These are phyloP conservation scores for Zelonia costaricensis DNA, from an alignment of 208 protist species.

Conservation along the genomic window DNA sequence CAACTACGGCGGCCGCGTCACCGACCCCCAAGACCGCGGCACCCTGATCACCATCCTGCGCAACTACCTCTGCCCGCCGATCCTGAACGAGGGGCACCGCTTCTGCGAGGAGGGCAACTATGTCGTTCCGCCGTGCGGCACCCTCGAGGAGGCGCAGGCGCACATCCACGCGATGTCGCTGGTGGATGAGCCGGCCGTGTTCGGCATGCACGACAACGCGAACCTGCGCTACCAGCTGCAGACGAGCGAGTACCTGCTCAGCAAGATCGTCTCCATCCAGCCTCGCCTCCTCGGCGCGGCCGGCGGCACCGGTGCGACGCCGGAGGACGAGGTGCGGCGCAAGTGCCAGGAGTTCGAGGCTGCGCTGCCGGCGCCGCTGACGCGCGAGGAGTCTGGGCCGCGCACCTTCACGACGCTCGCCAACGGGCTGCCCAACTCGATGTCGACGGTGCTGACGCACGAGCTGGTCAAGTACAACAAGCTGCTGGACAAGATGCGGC, in stretches of 20 bases:
- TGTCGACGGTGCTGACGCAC: conserved; percentile 96
- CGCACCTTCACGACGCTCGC: conserved; percentile 89
- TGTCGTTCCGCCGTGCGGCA: conserved; percentile 51
- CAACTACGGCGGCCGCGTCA: conserved; percentile 98
- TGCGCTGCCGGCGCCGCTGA: conserved; percentile 64
- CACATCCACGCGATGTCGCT: conserved; percentile 91
- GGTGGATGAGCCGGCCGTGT: conserved; percentile 94
- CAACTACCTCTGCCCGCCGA: conserved; percentile 79
- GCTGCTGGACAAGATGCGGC: conserved; percentile 89
- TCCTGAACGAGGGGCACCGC: conserved; percentile 85
- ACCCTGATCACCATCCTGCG: conserved; percentile 93
- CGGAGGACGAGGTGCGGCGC: conserved; percentile 91
- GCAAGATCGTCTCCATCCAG: conserved; percentile 93
- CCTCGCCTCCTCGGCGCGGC: conserved; percentile 61
- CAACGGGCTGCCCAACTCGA: conserved; percentile 94
- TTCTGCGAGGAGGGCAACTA: conserved; percentile 88
- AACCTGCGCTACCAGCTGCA: conserved; percentile 96
- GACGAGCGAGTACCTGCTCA: conserved; percentile 91
- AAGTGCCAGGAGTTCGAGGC: conserved; percentile 92
- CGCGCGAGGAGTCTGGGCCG: conserved; percentile 83
- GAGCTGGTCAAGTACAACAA: conserved; percentile 98
- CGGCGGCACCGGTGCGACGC: conserved; percentile 33
- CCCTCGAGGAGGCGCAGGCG: conserved; percentile 61
- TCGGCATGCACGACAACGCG: conserved; percentile 98
- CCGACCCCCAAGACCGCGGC: conserved; percentile 96